Evolutionary conservation across 1,284 basidiomycete species (phyloP).

Genomic region (Leccinum huronense): DNA sequence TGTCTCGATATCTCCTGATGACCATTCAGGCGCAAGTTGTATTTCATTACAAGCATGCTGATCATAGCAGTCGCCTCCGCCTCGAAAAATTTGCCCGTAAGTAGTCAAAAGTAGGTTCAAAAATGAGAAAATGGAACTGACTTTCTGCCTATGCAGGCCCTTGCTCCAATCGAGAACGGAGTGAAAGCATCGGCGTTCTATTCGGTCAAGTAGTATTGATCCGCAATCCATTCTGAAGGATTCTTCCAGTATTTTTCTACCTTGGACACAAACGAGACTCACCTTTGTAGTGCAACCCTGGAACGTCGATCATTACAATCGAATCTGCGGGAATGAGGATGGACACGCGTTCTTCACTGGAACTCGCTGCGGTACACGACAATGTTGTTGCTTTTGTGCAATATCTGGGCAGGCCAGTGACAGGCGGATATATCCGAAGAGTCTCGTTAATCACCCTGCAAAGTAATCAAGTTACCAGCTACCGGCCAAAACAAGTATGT

Average conservation of each 20-base stretch:
- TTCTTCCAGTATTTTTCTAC: background rate
- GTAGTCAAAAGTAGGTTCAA: background rate
- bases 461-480: background rate
- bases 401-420: background rate
- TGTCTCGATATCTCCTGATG: background rate
- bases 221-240: background rate
- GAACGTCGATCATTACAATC: background rate
- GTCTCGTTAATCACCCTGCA: slow-evolving; percentile 1
- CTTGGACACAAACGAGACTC: background rate
- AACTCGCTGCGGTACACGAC: background rate
- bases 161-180: background rate
- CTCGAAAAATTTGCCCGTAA: background rate
- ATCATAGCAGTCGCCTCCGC: background rate
- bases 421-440: background rate
- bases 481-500: background rate
- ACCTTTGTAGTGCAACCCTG: background rate
- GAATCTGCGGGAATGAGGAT: background rate
- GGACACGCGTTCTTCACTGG: background rate
- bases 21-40: background rate
- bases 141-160: background rate
- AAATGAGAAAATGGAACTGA: background rate
- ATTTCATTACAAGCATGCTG: background rate
- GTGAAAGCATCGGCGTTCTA: background rate
- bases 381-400: background rate
- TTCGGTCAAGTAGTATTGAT: background rate